A percentile compares a stretch with the other conserved stretches of the same genome.
Conservation (phyloP, 2,329 filamentous ascomycete genomes). For the Cercospora beticola region DNA sequence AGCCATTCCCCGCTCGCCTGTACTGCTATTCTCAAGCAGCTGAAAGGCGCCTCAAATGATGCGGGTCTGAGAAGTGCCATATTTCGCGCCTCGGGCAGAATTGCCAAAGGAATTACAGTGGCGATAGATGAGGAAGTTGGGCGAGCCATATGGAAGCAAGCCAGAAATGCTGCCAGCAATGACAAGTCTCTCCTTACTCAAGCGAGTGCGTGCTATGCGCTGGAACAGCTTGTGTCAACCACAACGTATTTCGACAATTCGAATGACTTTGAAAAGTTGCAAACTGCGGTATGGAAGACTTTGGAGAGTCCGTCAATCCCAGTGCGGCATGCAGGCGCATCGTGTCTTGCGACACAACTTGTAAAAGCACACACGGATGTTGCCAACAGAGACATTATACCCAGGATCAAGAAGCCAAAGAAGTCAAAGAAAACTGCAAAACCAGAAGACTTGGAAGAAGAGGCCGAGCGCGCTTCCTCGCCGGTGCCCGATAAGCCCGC, state of each 20-base stretch:
- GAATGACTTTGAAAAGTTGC: slow-evolving; percentile 85
- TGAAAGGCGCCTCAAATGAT: slow-evolving; percentile 77
- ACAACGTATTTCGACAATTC: slow-evolving; percentile 85
- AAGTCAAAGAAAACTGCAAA: slow-evolving; percentile 68
- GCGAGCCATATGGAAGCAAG: slow-evolving; percentile 93
- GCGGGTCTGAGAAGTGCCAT: slow-evolving; percentile 78
- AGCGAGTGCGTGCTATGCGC: slow-evolving; percentile 72
- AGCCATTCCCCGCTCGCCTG: slow-evolving; percentile 75
- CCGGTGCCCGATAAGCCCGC: slow-evolving; percentile 72
- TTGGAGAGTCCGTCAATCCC: slow-evolving; percentile 74
- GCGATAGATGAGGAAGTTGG: slow-evolving; percentile 81
- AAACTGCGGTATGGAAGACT: slow-evolving; percentile 77
- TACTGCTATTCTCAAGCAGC: slow-evolving; percentile 69
- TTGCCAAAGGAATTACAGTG: slow-evolving; percentile 70
- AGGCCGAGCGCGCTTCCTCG: slow-evolving; percentile 69
- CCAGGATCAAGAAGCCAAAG: slow-evolving; percentile 68
- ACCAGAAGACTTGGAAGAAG: slow-evolving; percentile 62
- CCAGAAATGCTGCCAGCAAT: slow-evolving; percentile 68
- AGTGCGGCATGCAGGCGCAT: slow-evolving; percentile 82
- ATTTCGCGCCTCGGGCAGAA: slow-evolving; percentile 72
- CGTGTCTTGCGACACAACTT: slow-evolving; percentile 78
- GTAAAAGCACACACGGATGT: slow-evolving; percentile 75
- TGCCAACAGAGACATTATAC: slow-evolving; percentile 50
- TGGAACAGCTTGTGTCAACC: slow-evolving; percentile 68
- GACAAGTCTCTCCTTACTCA: slow-evolving; percentile 86